Evolutionary conservation across 139 green algal genomes (phyloP).

Genomic region (Coelastrella sp.): DNA sequence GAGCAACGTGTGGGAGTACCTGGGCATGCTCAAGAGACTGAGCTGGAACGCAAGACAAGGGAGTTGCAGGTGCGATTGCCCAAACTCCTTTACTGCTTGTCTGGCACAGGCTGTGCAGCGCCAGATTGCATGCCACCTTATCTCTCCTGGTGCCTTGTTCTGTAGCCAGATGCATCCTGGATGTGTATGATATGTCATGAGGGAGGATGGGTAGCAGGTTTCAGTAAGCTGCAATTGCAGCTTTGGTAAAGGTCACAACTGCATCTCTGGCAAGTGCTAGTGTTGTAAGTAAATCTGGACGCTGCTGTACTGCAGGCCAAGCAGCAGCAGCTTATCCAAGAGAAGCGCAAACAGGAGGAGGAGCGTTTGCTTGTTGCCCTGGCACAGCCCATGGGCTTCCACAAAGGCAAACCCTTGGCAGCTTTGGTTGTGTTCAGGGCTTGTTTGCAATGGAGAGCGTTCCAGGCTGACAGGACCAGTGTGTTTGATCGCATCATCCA

Average conservation of each 20-base stretch:
- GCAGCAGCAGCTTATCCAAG: conserved; percentile 88
- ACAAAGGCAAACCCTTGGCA: conserved; percentile 85
- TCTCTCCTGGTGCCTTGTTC: too few relatives aligned
- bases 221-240: too few relatives aligned
- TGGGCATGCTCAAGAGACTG: conserved; percentile 47
- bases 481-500: conserved; percentile 98
- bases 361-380: conserved; percentile 84
- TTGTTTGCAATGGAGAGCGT: conserved; percentile 71
- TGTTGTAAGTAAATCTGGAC: neutral
- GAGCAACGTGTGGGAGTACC: neutral
- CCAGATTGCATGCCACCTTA: too few relatives aligned
- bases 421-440: conserved; percentile 89
- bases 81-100: neutral
- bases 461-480: conserved; percentile 93
- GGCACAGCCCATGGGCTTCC: conserved; percentile 82
- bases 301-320: conserved; percentile 63
- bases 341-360: conserved; percentile 90
- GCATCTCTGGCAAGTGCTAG: neutral
- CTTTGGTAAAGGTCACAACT: neutral
- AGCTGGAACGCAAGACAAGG: conserved; percentile 80
- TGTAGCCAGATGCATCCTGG: too few relatives aligned
- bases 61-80: conserved; percentile 68
- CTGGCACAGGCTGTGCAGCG: too few relatives aligned
- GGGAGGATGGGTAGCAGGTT: too few relatives aligned
- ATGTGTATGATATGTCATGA: too few relatives aligned